phyloP scores from a whole-genome alignment of 306 rosid species.

The Arachis hypogaea region DNA sequence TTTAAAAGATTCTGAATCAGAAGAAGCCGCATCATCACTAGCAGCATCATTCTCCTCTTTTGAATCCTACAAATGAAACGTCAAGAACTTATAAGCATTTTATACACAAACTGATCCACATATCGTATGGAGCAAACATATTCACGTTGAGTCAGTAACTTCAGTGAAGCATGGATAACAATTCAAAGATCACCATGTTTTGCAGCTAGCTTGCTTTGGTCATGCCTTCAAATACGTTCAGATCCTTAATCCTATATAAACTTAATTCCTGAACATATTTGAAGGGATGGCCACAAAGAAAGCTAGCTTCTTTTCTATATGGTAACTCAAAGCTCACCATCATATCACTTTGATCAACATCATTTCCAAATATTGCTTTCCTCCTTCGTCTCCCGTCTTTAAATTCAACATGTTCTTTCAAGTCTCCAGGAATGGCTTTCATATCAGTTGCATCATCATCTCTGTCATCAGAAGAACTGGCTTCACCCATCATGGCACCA shows the following conservation, averaged over 20 bases:
- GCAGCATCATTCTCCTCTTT: conserved; percentile 54
- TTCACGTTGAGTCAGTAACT: neutral
- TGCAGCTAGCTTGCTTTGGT: too few relatives aligned
- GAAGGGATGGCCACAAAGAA: conserved; percentile 22
- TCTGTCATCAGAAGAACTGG: conserved; percentile 47
- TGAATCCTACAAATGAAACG: conserved; percentile 58
- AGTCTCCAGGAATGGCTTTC: conserved; percentile 36
- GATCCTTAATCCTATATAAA: conserved; percentile 1
- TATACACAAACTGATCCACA: conserved; percentile 20
- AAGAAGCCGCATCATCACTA: conserved; percentile 43
- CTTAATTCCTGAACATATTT: conserved; percentile 1
- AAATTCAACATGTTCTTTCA: conserved; percentile 75
- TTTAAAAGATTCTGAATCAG: conserved; percentile 49
- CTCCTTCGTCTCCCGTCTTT: conserved; percentile 80
- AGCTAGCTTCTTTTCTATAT: conserved; percentile 3
- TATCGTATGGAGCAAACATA: conserved; percentile 26
- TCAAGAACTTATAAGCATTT: conserved; percentile 27
- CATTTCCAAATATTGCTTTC: conserved; percentile 66
- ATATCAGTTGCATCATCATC: conserved; percentile 37
- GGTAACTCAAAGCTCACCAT: conserved; percentile 53
- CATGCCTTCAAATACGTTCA: too few relatives aligned
- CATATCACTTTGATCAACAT: conserved; percentile 50
- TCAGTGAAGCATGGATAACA: neutral
- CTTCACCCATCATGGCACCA: conserved; percentile 32
- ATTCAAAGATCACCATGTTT: neutral